Conservation (phyloP, 2,329 filamentous ascomycete genomes). For the Diaporthe citri region DNA sequence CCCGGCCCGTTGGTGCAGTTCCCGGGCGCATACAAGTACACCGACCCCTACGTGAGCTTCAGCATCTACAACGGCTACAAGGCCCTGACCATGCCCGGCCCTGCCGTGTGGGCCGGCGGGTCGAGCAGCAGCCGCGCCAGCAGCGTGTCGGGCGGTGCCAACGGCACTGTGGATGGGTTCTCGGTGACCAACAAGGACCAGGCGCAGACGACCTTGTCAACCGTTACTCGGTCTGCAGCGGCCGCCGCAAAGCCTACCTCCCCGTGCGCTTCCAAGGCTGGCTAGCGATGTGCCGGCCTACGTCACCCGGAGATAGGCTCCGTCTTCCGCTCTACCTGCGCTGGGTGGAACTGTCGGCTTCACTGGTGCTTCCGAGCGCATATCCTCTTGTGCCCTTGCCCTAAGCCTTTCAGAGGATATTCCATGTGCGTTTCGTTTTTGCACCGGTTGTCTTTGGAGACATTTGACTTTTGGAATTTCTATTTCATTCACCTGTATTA, state of each 20-base stretch:
- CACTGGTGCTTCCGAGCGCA: neutral
- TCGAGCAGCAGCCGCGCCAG: neutral
- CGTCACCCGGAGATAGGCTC: neutral
- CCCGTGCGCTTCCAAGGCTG: neutral
- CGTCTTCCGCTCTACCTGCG: neutral
- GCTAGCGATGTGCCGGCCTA: neutral
- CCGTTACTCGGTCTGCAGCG: neutral
- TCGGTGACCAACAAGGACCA: neutral
- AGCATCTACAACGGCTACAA: constrained; percentile 54
- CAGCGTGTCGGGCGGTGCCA: no score
- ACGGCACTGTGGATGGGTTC: neutral
- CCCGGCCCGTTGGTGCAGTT: constrained; percentile 51
- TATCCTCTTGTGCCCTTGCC: neutral
- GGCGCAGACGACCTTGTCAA: neutral
- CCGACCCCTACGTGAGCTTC: constrained; percentile 49
- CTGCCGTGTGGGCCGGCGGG: constrained; percentile 45
- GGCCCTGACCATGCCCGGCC: constrained; percentile 55
- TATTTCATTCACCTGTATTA: neutral
- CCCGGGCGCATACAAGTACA: constrained; percentile 51
- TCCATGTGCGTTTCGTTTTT: neutral
- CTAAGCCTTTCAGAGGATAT: neutral
- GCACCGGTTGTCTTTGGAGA: neutral
- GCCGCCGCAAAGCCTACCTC: neutral
- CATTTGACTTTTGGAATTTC: neutral
- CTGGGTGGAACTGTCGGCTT: neutral